Evolutionary conservation across 108 stramenopile species (phyloP).

Genomic region (Ochromonas danica): DNA sequence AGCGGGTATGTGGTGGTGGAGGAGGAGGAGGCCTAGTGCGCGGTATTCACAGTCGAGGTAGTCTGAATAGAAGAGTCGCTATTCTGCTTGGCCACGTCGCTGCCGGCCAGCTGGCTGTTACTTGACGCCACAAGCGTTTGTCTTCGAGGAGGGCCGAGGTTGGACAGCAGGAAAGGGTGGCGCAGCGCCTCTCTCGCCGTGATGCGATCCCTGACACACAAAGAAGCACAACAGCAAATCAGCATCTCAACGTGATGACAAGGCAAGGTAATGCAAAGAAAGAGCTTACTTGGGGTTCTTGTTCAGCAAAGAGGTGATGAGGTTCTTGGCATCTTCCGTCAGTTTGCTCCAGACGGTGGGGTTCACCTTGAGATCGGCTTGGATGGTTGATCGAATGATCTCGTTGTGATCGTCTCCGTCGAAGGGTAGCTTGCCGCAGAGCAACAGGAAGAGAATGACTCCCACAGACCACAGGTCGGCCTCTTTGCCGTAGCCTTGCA

Average conservation of each 20-base stretch:
- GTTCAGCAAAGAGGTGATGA: constrained; percentile 38
- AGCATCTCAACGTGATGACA: too few species aligned
- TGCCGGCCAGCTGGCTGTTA: too few species aligned
- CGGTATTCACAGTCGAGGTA: too few species aligned
- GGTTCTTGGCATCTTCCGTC: neutral
- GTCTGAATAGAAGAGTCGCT: too few species aligned
- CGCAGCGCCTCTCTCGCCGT: constrained; percentile 46
- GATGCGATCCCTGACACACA: too few species aligned
- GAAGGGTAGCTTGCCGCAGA: constrained; percentile 57
- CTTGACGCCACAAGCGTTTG: neutral
- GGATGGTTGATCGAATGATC: constrained; percentile 52
- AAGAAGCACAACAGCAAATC: too few species aligned
- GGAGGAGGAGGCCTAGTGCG: too few species aligned
- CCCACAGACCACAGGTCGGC: constrained; percentile 62
- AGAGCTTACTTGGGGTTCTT: constrained; percentile 37
- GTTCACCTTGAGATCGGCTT: constrained; percentile 36
- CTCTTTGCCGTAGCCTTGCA: constrained; percentile 52
- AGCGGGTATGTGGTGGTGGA: too few species aligned
- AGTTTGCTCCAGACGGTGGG: neutral
- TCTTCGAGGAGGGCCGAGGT: neutral
- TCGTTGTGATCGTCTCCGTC: constrained; percentile 55
- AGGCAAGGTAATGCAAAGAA: too few species aligned
- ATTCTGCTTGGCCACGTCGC: too few species aligned
- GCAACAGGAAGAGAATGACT: constrained; percentile 58
- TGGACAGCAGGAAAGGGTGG: constrained; percentile 42